Base-by-base conservation (phyloP, 495 filamentous ascomycete species). In the Penicillium lagena region DNA sequence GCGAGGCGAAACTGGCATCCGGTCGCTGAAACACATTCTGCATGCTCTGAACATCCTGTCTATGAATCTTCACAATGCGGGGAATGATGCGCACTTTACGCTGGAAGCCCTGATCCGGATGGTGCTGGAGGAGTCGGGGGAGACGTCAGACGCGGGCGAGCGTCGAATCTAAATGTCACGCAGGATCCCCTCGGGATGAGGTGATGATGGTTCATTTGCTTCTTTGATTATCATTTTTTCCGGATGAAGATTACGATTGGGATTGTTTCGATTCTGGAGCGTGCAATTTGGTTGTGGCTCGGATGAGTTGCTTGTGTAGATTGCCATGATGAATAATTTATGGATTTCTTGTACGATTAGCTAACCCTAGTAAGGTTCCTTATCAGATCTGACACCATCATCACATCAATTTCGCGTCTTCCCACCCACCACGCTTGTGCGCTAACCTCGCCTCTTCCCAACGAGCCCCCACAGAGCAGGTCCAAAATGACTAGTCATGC, bases 81-180 rank as follows among this genome's bases (percentile, higher is more conserved):
- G 93, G n/a, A 98, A 98, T 58, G 93, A 98, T 57, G 93, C 93
- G 5, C 79, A 78, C 7, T 95, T 87, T 60, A 91, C 91, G 0
- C 56, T 96, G 46, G 79, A 82, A 48, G 85, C 79, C 27, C 74
- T 95, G 72, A 58, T 97, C 9, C 75, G 66, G 10, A 75, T 96
- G 50, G 72, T 78, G 36, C 57, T 88, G 33, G 37, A 51, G 29
- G 39, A 38, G 1, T 47, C 43, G 3, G 36, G 44, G 1, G 40
- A 42, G 17, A 34, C 44, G 6, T 35, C 33, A 4, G 37, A 28
- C 7, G 36, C 9, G 7, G 35, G 38, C 8, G 39, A 51, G 8
- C 22, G 4, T 22, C 2, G 22, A 22, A 22, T 0, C 22, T 22
- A 6, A 6, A 22, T 22, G 22, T 22, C 22, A 22, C 22, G 22